These are phyloP conservation scores for Trichoderma gamsii DNA, from an alignment of 495 filamentous ascomycete species.

Conservation along the genomic window DNA sequence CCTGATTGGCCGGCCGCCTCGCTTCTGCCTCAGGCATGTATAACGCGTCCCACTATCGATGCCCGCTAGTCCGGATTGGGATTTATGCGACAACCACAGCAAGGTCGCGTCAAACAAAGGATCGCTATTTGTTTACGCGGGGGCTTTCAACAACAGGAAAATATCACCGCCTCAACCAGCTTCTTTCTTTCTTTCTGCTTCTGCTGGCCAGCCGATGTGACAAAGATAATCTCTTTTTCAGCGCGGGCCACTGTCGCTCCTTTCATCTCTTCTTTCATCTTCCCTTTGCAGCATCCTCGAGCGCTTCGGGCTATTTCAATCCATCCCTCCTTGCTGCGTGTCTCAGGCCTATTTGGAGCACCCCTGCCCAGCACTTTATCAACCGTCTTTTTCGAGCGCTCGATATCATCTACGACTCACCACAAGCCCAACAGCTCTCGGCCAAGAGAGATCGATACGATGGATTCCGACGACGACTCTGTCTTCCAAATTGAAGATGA, in stretches of 20 bases:
- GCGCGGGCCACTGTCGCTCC: background rate
- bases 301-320: background rate
- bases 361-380: conserved; percentile 7
- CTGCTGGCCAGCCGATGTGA: background rate
- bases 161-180: conserved; percentile 1
- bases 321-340: background rate
- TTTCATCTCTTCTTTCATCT: background rate
- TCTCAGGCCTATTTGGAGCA: background rate
- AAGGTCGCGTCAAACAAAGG: conserved; percentile 13
- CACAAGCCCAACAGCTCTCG: background rate
- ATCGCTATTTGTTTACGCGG: conserved; percentile 11
- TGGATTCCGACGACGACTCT: conserved; percentile 52
- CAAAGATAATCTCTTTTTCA: background rate
- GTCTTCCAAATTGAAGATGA: conserved; percentile 50
- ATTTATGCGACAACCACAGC: background rate
- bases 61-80: background rate
- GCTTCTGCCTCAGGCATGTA: conserved; percentile 6
- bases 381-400: background rate
- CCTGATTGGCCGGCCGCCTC: background rate
- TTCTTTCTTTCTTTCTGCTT: background rate
- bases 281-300: background rate
- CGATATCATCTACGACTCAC: background rate
- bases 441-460: conserved; percentile 21
- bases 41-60: background rate
- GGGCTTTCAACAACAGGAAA: conserved; percentile 6